phyloP scores from a whole-genome alignment of 768 basidiomycete species.

The Suillus hirtellus region DNA sequence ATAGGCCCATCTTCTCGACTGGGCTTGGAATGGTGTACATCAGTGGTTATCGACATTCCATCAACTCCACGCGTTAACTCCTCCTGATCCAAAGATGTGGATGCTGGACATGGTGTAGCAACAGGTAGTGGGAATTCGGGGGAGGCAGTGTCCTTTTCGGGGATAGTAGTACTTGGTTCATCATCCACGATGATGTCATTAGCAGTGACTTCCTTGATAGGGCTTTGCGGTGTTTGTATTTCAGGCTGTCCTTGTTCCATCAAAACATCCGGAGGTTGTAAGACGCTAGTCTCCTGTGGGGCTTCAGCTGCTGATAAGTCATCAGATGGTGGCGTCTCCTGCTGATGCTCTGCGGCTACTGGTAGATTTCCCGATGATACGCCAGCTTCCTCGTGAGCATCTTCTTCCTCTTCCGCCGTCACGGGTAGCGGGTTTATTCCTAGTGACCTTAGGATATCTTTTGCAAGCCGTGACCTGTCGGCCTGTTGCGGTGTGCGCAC shows the following conservation, averaged over 20 bases:
- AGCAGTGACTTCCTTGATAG: conserved; percentile 2
- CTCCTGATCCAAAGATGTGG: conserved; percentile 3
- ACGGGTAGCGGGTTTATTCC: conserved; percentile 21
- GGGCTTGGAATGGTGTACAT: conserved; percentile 4
- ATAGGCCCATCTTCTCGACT: conserved; percentile 24
- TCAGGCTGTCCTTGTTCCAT: conserved; percentile 2
- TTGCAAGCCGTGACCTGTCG: conserved; percentile 52
- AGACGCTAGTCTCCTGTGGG: conserved; percentile 4
- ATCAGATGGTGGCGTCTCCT: not conserved
- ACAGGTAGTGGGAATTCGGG: not conserved
- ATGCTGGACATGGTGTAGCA: not conserved
- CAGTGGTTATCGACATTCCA: conserved; percentile 25
- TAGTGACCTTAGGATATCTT: conserved; percentile 56
- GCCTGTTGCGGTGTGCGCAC: conserved; percentile 40
- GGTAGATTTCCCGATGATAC: not conserved
- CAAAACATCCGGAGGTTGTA: not conserved
- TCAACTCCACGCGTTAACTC: conserved; percentile 17
- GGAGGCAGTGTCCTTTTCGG: not conserved
- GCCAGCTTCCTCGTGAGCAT: not conserved
- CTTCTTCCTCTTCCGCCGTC: conserved; percentile 9
- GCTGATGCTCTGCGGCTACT: not conserved
- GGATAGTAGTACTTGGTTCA: not conserved
- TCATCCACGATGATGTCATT: conserved; percentile 5
- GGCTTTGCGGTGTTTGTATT: not conserved
- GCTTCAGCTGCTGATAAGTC: not conserved